Evolutionary conservation across 129 eudicot genomes (phyloP), one percentile per base, ranked within the genome.

Genomic region (Flaveria linearis): DNA sequence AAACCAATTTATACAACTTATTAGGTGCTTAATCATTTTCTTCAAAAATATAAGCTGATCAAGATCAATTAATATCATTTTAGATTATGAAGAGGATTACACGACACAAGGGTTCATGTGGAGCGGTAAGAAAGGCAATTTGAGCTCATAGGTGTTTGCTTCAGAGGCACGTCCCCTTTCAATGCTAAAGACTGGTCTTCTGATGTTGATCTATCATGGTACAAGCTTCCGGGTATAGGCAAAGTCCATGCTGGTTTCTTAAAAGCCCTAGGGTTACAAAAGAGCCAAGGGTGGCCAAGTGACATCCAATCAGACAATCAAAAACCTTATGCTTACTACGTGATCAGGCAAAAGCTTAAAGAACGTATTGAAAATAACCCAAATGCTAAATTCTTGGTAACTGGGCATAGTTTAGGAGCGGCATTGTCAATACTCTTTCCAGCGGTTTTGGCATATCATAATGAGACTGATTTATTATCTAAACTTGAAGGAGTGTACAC

Each of bases 321-420:
- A 23, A 72, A 74, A 55, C 67, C 45, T 10, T 70, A 72, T 6
- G 89, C 92, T 16, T 89, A 89, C 65, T 81, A 87, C 17, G 56
- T 49, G 5, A 76, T 90, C 16, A 77, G 87, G 43, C 56, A 85
- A 12, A 69, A 36, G 60, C 83, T 90, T 0, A 82, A 71, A 68
- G 45, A 62, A 2, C 72, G 82, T 22, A 70, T 87, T 25, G 36
- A 41, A 41, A 63, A 16, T 4, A 85, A 85, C 53, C 62, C 69
- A 3, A 20, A 72, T n/a, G 81, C 88, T 10, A 90, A 75, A 77
- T 77, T 90, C 28, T 42, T 90, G 22, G 74, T 90, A 18, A 90
- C 92, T 0, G 96, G 92, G 1, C 92, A 90, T 63, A 90, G 92
- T 82, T 76, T 90, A 78, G 96, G 96, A 12, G 96, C 83, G 2